Base-by-base conservation (phyloP, 2,329 filamentous ascomycete species). In the Ascochyta clinopodiicola region DNA sequence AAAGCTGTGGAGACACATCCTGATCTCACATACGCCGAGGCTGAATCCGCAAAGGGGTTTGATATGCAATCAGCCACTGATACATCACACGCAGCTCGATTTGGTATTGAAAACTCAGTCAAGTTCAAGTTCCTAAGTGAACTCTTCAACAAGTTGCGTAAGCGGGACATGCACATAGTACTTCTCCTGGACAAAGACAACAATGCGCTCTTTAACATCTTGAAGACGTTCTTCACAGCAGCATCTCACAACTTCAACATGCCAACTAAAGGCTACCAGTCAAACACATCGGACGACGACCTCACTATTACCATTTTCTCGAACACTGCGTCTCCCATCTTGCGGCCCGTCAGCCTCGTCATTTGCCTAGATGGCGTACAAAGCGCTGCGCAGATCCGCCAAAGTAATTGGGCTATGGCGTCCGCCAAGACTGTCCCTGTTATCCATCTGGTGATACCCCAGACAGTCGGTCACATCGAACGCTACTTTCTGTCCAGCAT, bases 401-500 rank as follows among this genome's bases (percentile, higher is more conserved):
- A 66, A 36, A 68, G 65, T 17, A 61, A 56, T 4, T 73, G 68
- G 67, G 66, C 63, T 15, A 34, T 29, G 7, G 65, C 66, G 17
- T 44, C 47, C 7, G 48, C 59, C 6, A 24, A 53, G 8, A 59
- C 68, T 6, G 25, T 48, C 8, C 74, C 73, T 6, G 46, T 79
- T 4, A 57, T 80, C 9, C 72, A 75, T 22, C 61, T 80, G 1
- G 74, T 80, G 1, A 73, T 79, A 29, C 76, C 78, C 1, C 65
- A 70, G 34, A 72, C 78, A 0, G 62, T 80, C 4, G 77, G 80
- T 50, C 80, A 82, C 58, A 74, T 80, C 44, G 74, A 80, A 49
- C 70, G 70, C 9, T 79, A 75, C 44, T 52, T 80, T 5, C 58
- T 62, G 3, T 22, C 59, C 10, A 57, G 55, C 1, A 27, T 68